Conservation (phyloP, 306 rosid genomes). For the Coriaria nepalensis region DNA sequence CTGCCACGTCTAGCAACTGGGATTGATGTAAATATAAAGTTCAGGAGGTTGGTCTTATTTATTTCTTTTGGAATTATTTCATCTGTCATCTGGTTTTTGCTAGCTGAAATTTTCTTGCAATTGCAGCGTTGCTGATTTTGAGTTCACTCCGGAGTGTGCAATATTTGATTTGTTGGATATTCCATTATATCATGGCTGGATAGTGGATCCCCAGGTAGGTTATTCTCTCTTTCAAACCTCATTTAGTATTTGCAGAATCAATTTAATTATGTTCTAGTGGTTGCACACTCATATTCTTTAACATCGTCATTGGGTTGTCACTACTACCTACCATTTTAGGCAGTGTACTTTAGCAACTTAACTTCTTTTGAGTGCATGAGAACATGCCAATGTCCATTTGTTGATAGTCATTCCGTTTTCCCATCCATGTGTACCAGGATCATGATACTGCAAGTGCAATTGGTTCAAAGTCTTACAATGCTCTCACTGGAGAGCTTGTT, state of each 20-base stretch:
- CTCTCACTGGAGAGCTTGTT: conserved; percentile 89
- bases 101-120: conserved; percentile 18
- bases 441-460: conserved; percentile 54
- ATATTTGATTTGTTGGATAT: conserved; percentile 94
- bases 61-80: conserved; percentile 8
- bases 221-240: conserved; percentile 15
- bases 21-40: conserved; percentile 91
- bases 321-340: too few species aligned
- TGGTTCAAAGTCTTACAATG: conserved; percentile 78
- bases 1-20: conserved; percentile 98
- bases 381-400: not conserved
- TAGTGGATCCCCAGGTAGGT: conserved; percentile 80
- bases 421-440: conserved; percentile 43
- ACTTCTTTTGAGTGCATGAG: not conserved
- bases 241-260: not conserved
- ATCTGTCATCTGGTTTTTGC: conserved; percentile 15
- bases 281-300: too few species aligned
- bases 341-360: too few species aligned
- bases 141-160: conserved; percentile 95
- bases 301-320: too few species aligned
- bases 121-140: conserved; percentile 86
- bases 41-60: conserved; percentile 48
- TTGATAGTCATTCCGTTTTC: conserved; percentile 16
- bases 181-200: conserved; percentile 98
- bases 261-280: too few species aligned